Conservation (phyloP, 352 stramenopile genomes). For the Phytophthora citricola region DNA sequence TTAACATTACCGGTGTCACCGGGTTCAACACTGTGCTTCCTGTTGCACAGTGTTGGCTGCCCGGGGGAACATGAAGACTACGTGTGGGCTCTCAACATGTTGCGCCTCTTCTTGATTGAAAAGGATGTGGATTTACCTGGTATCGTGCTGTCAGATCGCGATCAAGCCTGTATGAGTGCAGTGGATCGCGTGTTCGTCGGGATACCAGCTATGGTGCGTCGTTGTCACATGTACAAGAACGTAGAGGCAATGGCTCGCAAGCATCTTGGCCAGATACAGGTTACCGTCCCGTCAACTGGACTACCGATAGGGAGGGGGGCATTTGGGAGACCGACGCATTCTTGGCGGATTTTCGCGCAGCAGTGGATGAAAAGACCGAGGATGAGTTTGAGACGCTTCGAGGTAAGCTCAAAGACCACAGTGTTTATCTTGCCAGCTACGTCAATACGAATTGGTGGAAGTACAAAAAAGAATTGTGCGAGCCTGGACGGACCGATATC, state of each 20-base stretch:
- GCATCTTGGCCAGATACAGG: neutral
- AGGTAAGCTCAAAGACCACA: neutral
- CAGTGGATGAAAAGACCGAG: neutral
- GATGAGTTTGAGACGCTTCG: neutral
- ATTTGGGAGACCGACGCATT: slow-evolving; percentile 8
- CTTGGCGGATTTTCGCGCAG: neutral
- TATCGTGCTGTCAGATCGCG: neutral
- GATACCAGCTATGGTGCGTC: neutral
- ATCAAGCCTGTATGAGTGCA: neutral
- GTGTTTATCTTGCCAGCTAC: neutral
- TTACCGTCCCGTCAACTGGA: neutral
- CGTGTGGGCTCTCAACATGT: neutral
- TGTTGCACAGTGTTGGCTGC: neutral
- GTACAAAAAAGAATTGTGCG: neutral
- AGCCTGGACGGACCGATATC: slow-evolving; percentile 4
- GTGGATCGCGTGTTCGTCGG: neutral
- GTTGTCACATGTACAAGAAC: neutral
- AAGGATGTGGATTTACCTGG: neutral
- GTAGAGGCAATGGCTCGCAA: neutral
- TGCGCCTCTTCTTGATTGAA: neutral
- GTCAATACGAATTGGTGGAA: too few species aligned
- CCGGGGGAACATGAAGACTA: neutral
- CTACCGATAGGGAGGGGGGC: neutral
- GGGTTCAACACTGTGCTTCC: neutral
- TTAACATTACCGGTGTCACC: neutral